phyloP scores from a whole-genome alignment of 2,329 filamentous ascomycete species.

The Aspergillus sp. region DNA sequence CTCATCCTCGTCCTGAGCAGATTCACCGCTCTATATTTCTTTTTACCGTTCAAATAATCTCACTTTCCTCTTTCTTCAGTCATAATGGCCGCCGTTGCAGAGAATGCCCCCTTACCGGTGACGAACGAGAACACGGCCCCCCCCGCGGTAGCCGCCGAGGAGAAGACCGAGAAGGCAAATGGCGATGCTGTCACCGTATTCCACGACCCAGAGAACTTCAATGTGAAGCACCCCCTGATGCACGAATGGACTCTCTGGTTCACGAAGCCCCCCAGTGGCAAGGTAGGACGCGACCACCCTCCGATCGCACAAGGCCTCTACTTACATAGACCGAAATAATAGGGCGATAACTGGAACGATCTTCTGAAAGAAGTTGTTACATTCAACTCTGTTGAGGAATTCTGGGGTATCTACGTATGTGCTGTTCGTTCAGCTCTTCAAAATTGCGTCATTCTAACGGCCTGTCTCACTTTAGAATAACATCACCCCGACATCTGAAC shows the following conservation, averaged over 20 bases:
- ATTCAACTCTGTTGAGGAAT: conserved; percentile 98
- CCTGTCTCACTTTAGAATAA: conserved; percentile 75
- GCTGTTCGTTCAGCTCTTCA: not conserved
- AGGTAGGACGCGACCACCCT: conserved; percentile 57
- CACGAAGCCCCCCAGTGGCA: conserved; percentile 94
- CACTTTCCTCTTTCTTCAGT: conserved; percentile 8
- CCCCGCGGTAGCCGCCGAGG: conserved; percentile 47
- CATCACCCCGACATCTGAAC: conserved; percentile 91
- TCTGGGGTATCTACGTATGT: conserved; percentile 98
- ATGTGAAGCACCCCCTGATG: conserved; percentile 97
- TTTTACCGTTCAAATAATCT: conserved; percentile 6
- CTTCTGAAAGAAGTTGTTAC: conserved; percentile 97
- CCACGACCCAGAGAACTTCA: conserved; percentile 98
- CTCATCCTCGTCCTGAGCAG: conserved; percentile 10
- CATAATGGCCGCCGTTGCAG: conserved; percentile 39
- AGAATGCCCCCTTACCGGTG: conserved; percentile 35
- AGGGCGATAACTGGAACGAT: conserved; percentile 99
- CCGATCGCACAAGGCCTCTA: not conserved
- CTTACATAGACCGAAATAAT: conserved; percentile 12
- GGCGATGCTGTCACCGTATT: conserved; percentile 85
- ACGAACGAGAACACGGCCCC: conserved; percentile 58
- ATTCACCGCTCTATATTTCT: conserved; percentile 9
- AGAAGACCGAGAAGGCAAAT: conserved; percentile 34
- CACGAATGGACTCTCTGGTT: conserved; percentile 99
- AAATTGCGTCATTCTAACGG: conserved; percentile 6